Percentiles rank a stretch among this genome's conserved stretches.
phyloP scores from a whole-genome alignment of 225 moss, liverwort and hornwort genomes.

The Sphagnum contortum region DNA sequence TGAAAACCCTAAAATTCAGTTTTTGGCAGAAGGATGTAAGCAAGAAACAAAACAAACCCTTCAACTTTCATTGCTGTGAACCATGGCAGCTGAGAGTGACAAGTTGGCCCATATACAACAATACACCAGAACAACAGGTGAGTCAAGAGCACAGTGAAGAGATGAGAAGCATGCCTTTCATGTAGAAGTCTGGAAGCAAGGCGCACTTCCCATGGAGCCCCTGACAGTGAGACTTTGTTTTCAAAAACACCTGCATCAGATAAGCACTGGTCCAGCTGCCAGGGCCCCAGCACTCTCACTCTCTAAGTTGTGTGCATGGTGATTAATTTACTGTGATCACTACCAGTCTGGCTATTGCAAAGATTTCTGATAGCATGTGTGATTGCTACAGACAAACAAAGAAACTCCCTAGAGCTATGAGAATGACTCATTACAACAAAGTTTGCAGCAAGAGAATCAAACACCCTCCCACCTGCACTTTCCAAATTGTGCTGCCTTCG shows the following conservation, averaged over 20 bases:
- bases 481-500: too few species aligned
- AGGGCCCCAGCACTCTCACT: slow-evolving; percentile 3
- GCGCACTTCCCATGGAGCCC: slow-evolving; percentile 86
- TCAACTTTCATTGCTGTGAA: too few species aligned
- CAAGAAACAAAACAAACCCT: too few species aligned
- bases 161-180: slow-evolving; percentile 66
- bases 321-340: neutral
- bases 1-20: too few species aligned
- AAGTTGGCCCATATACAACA: neutral
- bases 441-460: neutral
- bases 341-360: neutral
- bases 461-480: too few species aligned
- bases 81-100: neutral
- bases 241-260: slow-evolving; percentile 44
- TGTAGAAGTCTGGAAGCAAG: slow-evolving; percentile 79
- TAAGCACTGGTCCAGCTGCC: slow-evolving; percentile 50
- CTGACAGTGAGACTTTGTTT: slow-evolving; percentile 34
- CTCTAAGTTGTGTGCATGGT: neutral
- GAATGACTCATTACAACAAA: neutral
- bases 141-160: slow-evolving; percentile 1
- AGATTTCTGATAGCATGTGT: neutral
- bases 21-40: neutral
- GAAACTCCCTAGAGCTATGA: neutral
- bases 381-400: neutral
- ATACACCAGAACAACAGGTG: neutral